These are phyloP conservation scores for Narthecium ossifragum DNA, from an alignment of 106 monocot species.

Conservation along the genomic window DNA sequence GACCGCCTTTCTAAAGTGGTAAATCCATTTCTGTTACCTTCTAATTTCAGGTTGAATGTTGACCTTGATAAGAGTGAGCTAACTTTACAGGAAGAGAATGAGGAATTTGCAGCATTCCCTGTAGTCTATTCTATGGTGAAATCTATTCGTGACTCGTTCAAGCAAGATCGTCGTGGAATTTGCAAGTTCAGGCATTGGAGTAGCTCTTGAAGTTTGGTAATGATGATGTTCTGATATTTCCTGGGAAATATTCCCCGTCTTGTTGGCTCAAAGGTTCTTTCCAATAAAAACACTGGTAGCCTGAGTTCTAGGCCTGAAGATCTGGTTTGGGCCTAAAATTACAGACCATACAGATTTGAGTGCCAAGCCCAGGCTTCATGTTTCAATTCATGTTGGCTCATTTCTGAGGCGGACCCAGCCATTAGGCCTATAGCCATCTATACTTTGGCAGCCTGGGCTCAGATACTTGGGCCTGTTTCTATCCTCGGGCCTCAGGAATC, in stretches of 20 bases:
- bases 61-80: not conserved
- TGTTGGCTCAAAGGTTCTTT: not conserved
- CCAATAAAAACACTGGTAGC: too few species aligned
- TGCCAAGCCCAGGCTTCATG: not conserved
- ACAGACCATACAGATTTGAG: not conserved
- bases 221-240: not conserved
- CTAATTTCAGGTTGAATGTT: not conserved
- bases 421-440: too few species aligned
- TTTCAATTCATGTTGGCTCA: not conserved
- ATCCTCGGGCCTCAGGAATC: too few species aligned
- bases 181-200: slow-evolving; percentile 65
- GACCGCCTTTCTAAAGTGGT: slow-evolving; percentile 79
- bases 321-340: not conserved
- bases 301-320: too few species aligned
- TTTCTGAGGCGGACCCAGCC: too few species aligned
- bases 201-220: slow-evolving; percentile 17
- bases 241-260: not conserved
- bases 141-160: slow-evolving; percentile 78
- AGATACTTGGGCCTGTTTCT: too few species aligned
- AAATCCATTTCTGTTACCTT: slow-evolving; percentile 9
- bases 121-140: slow-evolving; percentile 59
- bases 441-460: too few species aligned
- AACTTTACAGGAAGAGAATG: slow-evolving; percentile 43
- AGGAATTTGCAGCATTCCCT: slow-evolving; percentile 39
- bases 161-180: slow-evolving; percentile 64